phyloP scores from a whole-genome alignment of 1,139 yeast species.

The Taphrina wiesneri region DNA sequence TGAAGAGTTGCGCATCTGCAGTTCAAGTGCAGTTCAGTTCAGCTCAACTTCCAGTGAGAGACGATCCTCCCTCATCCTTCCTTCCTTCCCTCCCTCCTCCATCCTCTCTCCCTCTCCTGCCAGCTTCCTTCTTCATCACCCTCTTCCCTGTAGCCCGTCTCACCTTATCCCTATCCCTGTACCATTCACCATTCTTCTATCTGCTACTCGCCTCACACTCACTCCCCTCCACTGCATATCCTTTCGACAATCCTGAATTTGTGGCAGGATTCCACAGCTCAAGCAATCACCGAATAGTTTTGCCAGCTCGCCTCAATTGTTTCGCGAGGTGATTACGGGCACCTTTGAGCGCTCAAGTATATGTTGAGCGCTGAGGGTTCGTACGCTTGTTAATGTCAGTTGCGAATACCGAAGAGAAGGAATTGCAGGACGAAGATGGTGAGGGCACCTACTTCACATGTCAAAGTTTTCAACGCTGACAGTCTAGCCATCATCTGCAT shows the following conservation, averaged over 20 bases:
- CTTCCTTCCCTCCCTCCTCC: not conserved
- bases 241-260: not conserved
- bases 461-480: not conserved
- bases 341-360: constrained; percentile 2
- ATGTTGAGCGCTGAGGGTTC: constrained; percentile 23
- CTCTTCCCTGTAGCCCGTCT: not conserved
- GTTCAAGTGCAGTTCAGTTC: no score
- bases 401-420: constrained; percentile 17
- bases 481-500: constrained; percentile 20
- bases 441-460: not conserved
- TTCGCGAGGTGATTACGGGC: not conserved
- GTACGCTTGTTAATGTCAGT: constrained; percentile 14
- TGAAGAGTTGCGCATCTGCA: no score
- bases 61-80: not conserved
- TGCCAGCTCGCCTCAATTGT: not conserved
- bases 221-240: not conserved
- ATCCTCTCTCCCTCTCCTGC: not conserved
- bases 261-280: not conserved
- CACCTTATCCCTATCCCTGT: not conserved
- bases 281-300: not conserved
- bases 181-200: not conserved
- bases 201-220: not conserved
- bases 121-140: not conserved
- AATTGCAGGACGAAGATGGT: constrained; percentile 24
- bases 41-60: no score